phyloP scores from a whole-genome alignment of 2,329 filamentous ascomycete genomes.

The Sporothrix schenckii region DNA sequence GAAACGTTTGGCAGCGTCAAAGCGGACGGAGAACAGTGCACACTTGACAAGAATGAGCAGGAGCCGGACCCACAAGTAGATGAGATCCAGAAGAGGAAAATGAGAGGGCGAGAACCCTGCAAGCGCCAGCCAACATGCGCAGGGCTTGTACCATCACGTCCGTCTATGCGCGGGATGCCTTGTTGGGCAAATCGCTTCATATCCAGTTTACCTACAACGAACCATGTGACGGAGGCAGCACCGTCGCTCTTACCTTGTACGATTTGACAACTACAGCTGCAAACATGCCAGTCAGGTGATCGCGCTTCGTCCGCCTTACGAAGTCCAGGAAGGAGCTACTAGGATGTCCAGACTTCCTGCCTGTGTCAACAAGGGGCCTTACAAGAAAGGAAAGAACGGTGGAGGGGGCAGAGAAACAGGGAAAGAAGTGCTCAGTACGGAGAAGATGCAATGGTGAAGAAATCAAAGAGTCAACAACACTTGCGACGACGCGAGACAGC shows the following conservation, averaged over 20 bases:
- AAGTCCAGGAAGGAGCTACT: neutral
- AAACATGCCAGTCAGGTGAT: neutral
- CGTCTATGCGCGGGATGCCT: no score
- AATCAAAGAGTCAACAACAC: neutral
- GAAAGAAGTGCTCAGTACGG: neutral
- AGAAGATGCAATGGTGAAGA: neutral
- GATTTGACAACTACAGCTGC: neutral
- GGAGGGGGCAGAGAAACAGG: neutral
- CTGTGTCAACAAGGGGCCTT: neutral
- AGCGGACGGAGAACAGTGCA: no score
- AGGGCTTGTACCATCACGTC: neutral
- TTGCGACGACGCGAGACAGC: neutral
- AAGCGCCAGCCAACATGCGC: neutral
- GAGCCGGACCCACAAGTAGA: neutral
- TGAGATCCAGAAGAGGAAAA: neutral
- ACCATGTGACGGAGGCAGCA: conserved; percentile 2
- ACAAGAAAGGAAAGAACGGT: neutral
- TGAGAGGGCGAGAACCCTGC: neutral
- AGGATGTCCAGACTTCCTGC: neutral
- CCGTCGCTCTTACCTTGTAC: neutral
- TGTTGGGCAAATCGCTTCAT: neutral
- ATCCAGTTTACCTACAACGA: neutral
- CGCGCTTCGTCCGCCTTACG: conserved; percentile 2
- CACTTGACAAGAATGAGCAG: no score
- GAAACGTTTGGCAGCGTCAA: no score